Percentiles rank a stretch among this genome's conserved stretches.
Evolutionary conservation across 306 rosid species (phyloP).

Genomic region (Macrotyloma uniflorum): DNA sequence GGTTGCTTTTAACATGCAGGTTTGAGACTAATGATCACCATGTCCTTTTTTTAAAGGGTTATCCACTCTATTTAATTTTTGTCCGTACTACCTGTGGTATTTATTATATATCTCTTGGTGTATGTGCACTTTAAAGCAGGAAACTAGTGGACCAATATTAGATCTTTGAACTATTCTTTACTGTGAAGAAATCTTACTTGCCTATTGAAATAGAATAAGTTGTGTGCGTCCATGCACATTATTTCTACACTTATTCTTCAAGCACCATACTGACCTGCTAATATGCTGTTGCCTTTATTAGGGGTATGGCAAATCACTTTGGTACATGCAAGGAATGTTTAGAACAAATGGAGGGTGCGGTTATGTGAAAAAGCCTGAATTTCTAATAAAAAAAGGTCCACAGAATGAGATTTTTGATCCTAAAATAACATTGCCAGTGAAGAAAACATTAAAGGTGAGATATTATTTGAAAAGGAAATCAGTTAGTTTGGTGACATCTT

Average conservation of each 20-base stretch:
- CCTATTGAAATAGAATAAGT: background rate
- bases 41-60: conserved; percentile 4
- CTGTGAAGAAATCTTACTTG: background rate
- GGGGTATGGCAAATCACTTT: conserved; percentile 74
- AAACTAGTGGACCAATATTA: background rate
- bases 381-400: conserved; percentile 52
- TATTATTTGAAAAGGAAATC: conserved; percentile 21
- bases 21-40: conserved; percentile 30
- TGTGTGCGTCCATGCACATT: background rate
- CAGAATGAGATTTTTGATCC: conserved; percentile 70
- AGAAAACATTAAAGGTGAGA: conserved; percentile 67
- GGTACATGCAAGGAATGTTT: conserved; percentile 90
- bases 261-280: background rate
- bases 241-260: background rate
- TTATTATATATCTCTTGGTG: background rate
- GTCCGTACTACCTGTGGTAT: background rate
- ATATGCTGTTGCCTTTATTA: conserved; percentile 37
- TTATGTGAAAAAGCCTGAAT: conserved; percentile 72
- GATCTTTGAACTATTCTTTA: background rate
- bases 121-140: background rate
- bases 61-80: background rate
- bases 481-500: conserved; percentile 28
- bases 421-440: conserved; percentile 44
- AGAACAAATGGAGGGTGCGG: conserved; percentile 85
- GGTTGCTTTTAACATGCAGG: conserved; percentile 96